Percentiles rank a stretch among this genome's conserved stretches.
Conservation (phyloP, 176 grass and related monocot genomes). For the Phoenix dactylifera region DNA sequence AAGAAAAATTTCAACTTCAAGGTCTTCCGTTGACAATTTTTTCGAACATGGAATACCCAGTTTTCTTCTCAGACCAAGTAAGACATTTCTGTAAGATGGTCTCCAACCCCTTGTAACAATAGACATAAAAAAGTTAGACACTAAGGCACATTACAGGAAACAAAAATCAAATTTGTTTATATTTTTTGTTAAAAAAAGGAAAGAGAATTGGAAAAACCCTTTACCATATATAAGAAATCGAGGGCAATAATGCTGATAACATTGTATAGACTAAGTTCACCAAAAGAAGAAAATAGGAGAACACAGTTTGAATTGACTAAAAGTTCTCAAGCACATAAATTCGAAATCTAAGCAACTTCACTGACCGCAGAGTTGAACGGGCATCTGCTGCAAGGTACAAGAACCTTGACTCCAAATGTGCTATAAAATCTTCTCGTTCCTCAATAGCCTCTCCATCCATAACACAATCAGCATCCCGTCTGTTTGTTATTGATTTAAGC, state of each 20-base stretch:
- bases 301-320: no score
- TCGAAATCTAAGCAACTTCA: neutral
- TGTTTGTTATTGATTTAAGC: conserved; percentile 76
- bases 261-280: no score
- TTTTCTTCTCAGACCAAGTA: conserved; percentile 67
- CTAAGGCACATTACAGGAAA: no score
- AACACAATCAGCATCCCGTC: conserved; percentile 26
- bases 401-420: conserved; percentile 78
- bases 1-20: conserved; percentile 95
- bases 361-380: conserved; percentile 68
- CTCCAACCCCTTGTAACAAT: conserved; percentile 53
- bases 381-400: conserved; percentile 96
- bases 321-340: no score
- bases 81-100: conserved; percentile 68
- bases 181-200: no score
- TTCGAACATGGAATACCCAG: conserved; percentile 58
- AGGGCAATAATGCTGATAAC: no score
- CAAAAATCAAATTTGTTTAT: no score
- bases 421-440: conserved; percentile 80
- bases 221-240: no score
- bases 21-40: conserved; percentile 72
- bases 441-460: conserved; percentile 68
- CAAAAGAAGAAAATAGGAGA: no score
- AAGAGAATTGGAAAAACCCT: no score
- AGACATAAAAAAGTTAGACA: no score